Conservation (phyloP, 2,329 filamentous ascomycete species). For the Calonectria multiphialidica region DNA sequence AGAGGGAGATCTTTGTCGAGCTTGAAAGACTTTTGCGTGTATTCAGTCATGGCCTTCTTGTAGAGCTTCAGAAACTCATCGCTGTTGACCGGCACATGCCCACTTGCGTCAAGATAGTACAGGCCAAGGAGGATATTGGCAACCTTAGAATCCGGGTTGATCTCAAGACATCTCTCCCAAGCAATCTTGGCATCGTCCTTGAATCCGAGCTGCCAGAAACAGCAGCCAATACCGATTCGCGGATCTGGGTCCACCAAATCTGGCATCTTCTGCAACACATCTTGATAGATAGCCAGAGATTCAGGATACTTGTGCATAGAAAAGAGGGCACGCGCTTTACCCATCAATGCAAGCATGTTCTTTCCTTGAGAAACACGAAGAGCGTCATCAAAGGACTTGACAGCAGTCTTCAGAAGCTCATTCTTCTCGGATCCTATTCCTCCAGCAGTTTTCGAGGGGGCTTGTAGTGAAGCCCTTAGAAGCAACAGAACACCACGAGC, state of each 20-base stretch:
- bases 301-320: slow-evolving; percentile 89
- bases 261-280: slow-evolving; percentile 86
- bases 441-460: slow-evolving; percentile 76
- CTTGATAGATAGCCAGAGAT: slow-evolving; percentile 87
- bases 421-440: slow-evolving; percentile 79
- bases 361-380: slow-evolving; percentile 85
- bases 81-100: slow-evolving; percentile 84
- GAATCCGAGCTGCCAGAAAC: slow-evolving; percentile 95
- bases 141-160: slow-evolving; percentile 86
- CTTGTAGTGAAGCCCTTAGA: slow-evolving; percentile 86
- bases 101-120: slow-evolving; percentile 89
- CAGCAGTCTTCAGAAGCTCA: slow-evolving; percentile 84
- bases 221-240: slow-evolving; percentile 94
- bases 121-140: slow-evolving; percentile 91
- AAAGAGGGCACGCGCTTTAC: slow-evolving; percentile 88
- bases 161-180: slow-evolving; percentile 89
- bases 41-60: slow-evolving; percentile 94
- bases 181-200: slow-evolving; percentile 92
- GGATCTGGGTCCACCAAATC: slow-evolving; percentile 93
- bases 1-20: slow-evolving; percentile 91
- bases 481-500: slow-evolving; percentile 91
- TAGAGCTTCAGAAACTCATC: slow-evolving; percentile 87
- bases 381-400: slow-evolving; percentile 96
- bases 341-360: slow-evolving; percentile 93
- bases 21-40: slow-evolving; percentile 94